Percentiles rank a stretch among this genome's conserved stretches.
phyloP scores from a whole-genome alignment of 1,284 basidiomycete species.

The Porodaedalea pini region DNA sequence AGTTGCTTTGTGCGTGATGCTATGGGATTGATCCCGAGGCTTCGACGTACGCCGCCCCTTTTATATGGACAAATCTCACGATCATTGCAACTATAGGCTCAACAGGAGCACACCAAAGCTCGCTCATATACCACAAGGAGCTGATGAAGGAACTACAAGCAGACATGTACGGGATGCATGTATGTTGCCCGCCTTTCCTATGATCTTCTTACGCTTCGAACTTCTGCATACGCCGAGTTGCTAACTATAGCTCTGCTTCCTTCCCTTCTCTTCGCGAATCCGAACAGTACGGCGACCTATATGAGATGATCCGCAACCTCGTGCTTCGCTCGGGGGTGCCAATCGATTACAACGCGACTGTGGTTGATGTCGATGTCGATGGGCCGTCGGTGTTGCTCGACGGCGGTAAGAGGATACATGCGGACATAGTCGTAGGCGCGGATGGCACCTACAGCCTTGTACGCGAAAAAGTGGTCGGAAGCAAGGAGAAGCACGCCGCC shows the following conservation, averaged over 20 bases:
- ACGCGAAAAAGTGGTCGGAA: conserved; percentile 29
- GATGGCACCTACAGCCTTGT: conserved; percentile 47
- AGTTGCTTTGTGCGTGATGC: not conserved
- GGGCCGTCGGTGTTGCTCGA: conserved; percentile 37
- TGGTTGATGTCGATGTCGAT: conserved; percentile 35
- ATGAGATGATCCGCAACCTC: conserved; percentile 41
- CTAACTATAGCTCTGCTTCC: conserved; percentile 7
- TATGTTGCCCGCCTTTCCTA: conserved; percentile 1
- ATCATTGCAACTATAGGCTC: not conserved
- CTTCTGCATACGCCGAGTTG: not conserved
- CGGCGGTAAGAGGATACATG: conserved; percentile 43
- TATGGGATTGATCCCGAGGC: not conserved
- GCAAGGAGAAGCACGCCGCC: conserved; percentile 3
- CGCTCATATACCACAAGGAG: conserved; percentile 12
- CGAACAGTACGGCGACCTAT: conserved; percentile 44
- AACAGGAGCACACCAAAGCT: conserved; percentile 8
- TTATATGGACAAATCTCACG: not conserved
- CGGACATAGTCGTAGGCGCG: conserved; percentile 65
- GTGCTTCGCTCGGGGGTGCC: conserved; percentile 43
- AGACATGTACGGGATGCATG: conserved; percentile 10
- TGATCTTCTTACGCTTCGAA: not conserved
- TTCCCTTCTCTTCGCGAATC: conserved; percentile 7
- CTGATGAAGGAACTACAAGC: conserved; percentile 19
- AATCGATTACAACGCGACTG: conserved; percentile 37
- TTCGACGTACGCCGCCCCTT: not conserved